A percentile compares a stretch with the other conserved stretches of the same genome.
These are phyloP conservation scores for Puccinia horiana DNA, from an alignment of 1,284 basidiomycete species.

Conservation along the genomic window DNA sequence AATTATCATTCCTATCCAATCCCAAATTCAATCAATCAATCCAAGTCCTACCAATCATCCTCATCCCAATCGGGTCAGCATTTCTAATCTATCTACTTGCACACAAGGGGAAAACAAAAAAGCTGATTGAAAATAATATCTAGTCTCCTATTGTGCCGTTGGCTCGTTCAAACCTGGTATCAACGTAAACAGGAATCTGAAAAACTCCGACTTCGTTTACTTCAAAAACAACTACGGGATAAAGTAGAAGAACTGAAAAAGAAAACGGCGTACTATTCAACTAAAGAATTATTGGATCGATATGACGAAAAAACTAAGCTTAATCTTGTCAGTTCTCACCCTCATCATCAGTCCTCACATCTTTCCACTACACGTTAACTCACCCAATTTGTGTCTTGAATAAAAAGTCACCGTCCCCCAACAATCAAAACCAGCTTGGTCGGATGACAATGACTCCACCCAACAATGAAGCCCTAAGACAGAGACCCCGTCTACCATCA, in stretches of 20 bases:
- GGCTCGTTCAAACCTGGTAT: constrained; percentile 85
- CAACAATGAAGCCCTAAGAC: constrained; percentile 2
- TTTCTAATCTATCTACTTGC: neutral
- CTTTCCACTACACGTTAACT: neutral
- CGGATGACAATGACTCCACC: constrained; percentile 16
- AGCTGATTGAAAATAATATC: neutral
- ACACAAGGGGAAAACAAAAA: neutral
- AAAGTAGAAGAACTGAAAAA: constrained; percentile 94
- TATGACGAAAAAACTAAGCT: constrained; percentile 70
- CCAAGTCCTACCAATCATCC: constrained; percentile 17
- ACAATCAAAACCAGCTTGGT: constrained; percentile 1
- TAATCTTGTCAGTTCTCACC: constrained; percentile 51
- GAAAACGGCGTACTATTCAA: constrained; percentile 91
- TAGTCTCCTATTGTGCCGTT: constrained; percentile 78
- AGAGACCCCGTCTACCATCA: constrained; percentile 4
- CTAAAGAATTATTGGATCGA: constrained; percentile 81
- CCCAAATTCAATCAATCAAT: constrained; percentile 14
- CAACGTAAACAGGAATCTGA: constrained; percentile 77
- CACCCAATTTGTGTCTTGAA: neutral
- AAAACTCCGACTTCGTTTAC: constrained; percentile 52
- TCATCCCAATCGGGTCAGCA: constrained; percentile 72
- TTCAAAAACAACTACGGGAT: constrained; percentile 65
- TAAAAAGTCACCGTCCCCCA: neutral
- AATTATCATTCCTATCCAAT: constrained; percentile 51
- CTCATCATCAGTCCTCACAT: constrained; percentile 50